These are phyloP conservation scores for Phaffia australis DNA, from an alignment of 768 basidiomycete species.

Conservation along the genomic window DNA sequence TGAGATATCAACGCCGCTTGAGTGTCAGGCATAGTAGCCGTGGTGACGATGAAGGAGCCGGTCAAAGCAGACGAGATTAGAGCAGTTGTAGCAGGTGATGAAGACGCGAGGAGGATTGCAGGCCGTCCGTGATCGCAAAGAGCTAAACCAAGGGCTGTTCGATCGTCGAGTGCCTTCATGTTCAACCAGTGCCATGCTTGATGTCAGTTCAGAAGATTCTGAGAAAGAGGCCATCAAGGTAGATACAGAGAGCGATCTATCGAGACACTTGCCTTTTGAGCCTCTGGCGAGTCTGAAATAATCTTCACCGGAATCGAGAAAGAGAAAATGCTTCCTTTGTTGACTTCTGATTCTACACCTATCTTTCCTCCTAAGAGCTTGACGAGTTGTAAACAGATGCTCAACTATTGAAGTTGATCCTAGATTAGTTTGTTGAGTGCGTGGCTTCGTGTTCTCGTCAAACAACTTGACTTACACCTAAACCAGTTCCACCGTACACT, in stretches of 20 bases:
- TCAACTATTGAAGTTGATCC: constrained; percentile 39
- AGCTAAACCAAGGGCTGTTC: constrained; percentile 39
- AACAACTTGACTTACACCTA: constrained; percentile 40
- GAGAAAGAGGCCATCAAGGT: neutral
- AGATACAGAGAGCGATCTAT: too few relatives aligned
- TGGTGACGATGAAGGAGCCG: constrained; percentile 52
- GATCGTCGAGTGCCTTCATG: constrained; percentile 38
- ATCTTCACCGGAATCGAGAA: constrained; percentile 57
- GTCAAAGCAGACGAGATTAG: constrained; percentile 51
- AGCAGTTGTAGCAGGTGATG: constrained; percentile 49
- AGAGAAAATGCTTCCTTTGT: constrained; percentile 59
- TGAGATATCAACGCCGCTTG: constrained; percentile 47
- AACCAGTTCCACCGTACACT: constrained; percentile 64
- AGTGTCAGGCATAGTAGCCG: constrained; percentile 49
- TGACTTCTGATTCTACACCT: constrained; percentile 55
- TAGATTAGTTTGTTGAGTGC: neutral
- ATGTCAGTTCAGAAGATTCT: neutral
- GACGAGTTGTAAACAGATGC: constrained; percentile 62
- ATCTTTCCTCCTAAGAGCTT: constrained; percentile 67
- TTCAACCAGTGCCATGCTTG: neutral
- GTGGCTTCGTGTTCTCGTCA: too few relatives aligned
- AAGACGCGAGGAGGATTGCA: constrained; percentile 49
- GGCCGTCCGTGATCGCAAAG: constrained; percentile 37
- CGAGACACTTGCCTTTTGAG: constrained; percentile 43
- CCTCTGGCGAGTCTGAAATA: constrained; percentile 49